These are phyloP conservation scores for Moricandia moricandioides DNA, from an alignment of 345 rosid species.

Conservation along the genomic window DNA sequence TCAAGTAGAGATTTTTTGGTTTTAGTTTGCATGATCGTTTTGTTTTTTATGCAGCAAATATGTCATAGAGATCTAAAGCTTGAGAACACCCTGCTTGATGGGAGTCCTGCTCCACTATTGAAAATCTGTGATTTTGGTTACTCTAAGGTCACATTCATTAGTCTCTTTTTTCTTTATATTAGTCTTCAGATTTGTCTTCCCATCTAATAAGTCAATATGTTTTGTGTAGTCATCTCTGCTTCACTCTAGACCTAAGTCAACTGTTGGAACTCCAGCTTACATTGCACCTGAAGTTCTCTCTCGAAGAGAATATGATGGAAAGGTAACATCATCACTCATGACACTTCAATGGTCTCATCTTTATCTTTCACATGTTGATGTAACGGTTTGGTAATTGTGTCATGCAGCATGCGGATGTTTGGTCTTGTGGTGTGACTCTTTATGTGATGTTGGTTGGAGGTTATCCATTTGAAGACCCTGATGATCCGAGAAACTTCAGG, in stretches of 20 bases:
- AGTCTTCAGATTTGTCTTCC: neutral
- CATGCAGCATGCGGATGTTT: constrained; percentile 81
- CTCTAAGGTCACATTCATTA: constrained; percentile 59
- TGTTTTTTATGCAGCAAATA: constrained; percentile 61
- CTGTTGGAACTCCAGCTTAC: constrained; percentile 94
- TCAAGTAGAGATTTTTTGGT: neutral
- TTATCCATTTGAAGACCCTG: constrained; percentile 89
- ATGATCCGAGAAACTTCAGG: constrained; percentile 84
- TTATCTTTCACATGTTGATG: constrained; percentile 1
- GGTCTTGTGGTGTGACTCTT: constrained; percentile 97
- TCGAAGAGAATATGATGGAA: constrained; percentile 80
- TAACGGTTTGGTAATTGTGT: constrained; percentile 10
- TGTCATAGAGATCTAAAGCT: constrained; percentile 93
- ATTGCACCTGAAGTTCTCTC: constrained; percentile 93
- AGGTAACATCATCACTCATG: constrained; percentile 41
- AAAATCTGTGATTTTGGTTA: constrained; percentile 95
- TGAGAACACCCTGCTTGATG: constrained; percentile 88
- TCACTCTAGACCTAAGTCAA: constrained; percentile 92
- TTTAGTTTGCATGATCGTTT: neutral
- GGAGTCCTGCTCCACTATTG: constrained; percentile 86
- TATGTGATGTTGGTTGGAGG: constrained; percentile 95
- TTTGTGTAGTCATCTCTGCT: constrained; percentile 67
- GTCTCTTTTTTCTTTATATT: neutral
- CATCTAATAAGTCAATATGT: constrained; percentile 5
- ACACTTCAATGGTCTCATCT: neutral